These are phyloP conservation scores for Backusella australiensis DNA, from an alignment of 192 early-diverging fungal genomes.

Conservation along the genomic window DNA sequence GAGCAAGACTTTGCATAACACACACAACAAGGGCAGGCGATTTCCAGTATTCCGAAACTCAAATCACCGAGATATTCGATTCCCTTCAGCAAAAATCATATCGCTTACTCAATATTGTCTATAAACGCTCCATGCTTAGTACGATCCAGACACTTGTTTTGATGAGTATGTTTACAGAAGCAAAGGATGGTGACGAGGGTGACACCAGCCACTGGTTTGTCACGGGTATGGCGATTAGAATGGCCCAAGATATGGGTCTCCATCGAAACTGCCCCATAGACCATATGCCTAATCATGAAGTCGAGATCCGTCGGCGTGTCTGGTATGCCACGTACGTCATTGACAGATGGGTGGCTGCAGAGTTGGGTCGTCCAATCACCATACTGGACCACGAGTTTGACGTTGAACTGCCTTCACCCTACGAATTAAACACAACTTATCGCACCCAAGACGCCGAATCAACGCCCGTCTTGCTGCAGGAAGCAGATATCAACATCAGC, in stretches of 20 bases:
- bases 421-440: conserved; percentile 15
- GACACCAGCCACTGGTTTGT: conserved; percentile 28
- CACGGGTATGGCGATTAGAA: conserved; percentile 54
- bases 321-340: conserved; percentile 73
- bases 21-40: neutral
- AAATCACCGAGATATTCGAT: neutral
- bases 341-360: conserved; percentile 56
- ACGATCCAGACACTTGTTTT: conserved; percentile 65
- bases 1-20: neutral
- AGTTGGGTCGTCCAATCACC: conserved; percentile 38
- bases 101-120: conserved; percentile 56
- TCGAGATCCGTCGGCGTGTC: conserved; percentile 64
- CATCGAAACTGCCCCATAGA: conserved; percentile 60
- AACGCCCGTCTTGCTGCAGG: neutral
- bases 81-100: conserved; percentile 37
- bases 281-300: conserved; percentile 51
- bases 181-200: neutral
- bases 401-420: conserved; percentile 28
- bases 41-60: neutral
- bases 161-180: conserved; percentile 51
- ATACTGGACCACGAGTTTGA: conserved; percentile 44
- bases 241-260: conserved; percentile 79
- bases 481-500: neutral
- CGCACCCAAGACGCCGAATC: neutral
- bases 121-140: conserved; percentile 51